A percentile compares a stretch with the other conserved stretches of the same genome.
These are phyloP conservation scores for Aspergillus coremiiformis DNA, from an alignment of 495 filamentous ascomycete species.

Conservation along the genomic window DNA sequence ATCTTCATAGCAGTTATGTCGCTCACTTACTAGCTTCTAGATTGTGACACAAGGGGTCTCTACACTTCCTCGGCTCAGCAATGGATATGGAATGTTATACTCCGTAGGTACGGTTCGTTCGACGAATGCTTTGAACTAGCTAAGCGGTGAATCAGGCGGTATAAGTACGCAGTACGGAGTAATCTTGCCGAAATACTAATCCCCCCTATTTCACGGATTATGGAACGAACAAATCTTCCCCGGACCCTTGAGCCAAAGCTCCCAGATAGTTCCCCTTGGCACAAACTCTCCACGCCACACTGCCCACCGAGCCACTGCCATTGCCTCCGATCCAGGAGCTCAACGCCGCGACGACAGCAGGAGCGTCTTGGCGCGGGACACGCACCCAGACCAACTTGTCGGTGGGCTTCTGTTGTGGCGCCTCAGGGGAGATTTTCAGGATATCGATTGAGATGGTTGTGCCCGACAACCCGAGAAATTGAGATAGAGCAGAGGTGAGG, in stretches of 20 bases:
- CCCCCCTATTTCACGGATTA: slow-evolving; percentile 4
- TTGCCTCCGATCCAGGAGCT: slow-evolving; percentile 50
- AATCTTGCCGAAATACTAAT: too few relatives aligned
- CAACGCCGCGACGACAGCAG: slow-evolving; percentile 58
- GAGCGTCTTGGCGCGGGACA: slow-evolving; percentile 60
- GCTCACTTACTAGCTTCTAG: too few relatives aligned
- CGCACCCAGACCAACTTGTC: slow-evolving; percentile 59
- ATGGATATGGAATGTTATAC: too few relatives aligned
- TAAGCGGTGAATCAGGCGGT: too few relatives aligned
- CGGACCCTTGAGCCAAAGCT: slow-evolving; percentile 36
- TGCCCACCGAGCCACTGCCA: slow-evolving; percentile 28
- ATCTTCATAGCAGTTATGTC: too few relatives aligned
- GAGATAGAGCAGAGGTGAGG: slow-evolving; percentile 63
- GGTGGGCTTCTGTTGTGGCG: slow-evolving; percentile 5
- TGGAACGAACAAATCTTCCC: slow-evolving; percentile 36
- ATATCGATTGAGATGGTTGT: slow-evolving; percentile 75
- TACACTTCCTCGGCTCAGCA: too few relatives aligned
- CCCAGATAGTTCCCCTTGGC: slow-evolving; percentile 50
- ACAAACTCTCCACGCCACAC: slow-evolving; percentile 51
- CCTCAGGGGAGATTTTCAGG: slow-evolving; percentile 44
- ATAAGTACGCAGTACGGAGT: too few relatives aligned
- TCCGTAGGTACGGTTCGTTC: too few relatives aligned
- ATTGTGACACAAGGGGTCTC: too few relatives aligned
- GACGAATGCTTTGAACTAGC: too few relatives aligned
- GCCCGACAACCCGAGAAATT: slow-evolving; percentile 75